Evolutionary conservation across 2,329 filamentous ascomycete species (phyloP).

Genomic region (Trichoderma sp.): DNA sequence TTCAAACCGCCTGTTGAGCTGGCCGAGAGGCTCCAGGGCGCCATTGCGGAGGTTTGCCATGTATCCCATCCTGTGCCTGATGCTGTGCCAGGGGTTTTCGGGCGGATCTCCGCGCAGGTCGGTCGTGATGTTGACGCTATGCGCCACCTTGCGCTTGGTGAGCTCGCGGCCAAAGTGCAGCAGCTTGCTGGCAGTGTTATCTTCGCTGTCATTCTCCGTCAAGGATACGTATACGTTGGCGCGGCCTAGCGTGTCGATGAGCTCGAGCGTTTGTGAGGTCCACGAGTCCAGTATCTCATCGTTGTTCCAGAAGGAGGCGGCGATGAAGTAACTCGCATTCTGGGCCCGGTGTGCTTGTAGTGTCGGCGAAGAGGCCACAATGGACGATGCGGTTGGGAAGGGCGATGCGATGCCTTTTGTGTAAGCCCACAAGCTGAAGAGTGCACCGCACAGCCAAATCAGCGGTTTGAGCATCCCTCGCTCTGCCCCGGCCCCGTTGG

Average conservation of each 20-base stretch:
- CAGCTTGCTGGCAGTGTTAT: conserved; percentile 22
- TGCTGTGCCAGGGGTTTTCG: conserved; percentile 20
- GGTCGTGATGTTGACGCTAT: conserved; percentile 22
- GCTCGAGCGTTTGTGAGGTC: conserved; percentile 17
- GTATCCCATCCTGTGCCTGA: conserved; percentile 20
- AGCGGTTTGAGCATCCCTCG: not conserved
- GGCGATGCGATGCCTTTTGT: conserved; percentile 19
- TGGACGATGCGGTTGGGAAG: conserved; percentile 18
- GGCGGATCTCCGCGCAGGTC: conserved; percentile 20
- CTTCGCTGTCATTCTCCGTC: conserved; percentile 22
- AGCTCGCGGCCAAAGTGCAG: conserved; percentile 22
- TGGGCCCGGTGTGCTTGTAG: conserved; percentile 12
- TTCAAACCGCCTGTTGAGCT: conserved; percentile 20
- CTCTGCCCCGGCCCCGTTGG: not conserved
- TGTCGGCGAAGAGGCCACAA: conserved; percentile 16
- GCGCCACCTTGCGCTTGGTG: conserved; percentile 13
- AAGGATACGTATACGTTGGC: conserved; percentile 22
- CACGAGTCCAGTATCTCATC: conserved; percentile 20
- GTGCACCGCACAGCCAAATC: conserved; percentile 16
- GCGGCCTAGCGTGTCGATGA: conserved; percentile 21
- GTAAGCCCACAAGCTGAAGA: conserved; percentile 21
- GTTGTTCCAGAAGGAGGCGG: conserved; percentile 22
- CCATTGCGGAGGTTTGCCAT: conserved; percentile 25
- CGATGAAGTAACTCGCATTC: conserved; percentile 24
- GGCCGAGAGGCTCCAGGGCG: conserved; percentile 17